Conservation (phyloP, 2,329 filamentous ascomycete genomes). For the Zarea fungicola region DNA sequence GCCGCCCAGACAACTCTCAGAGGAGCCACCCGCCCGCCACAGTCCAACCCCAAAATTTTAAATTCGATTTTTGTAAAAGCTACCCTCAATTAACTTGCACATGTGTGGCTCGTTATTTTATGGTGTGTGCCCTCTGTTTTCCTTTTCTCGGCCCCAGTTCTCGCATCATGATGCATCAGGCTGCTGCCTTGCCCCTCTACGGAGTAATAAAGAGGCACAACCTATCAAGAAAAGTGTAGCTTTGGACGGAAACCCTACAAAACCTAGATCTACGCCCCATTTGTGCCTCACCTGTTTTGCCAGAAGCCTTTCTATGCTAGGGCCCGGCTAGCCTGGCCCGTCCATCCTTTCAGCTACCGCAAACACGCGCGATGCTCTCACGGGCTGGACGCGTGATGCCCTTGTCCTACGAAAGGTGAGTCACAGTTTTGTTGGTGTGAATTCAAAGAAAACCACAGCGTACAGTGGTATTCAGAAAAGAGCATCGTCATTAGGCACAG, state of each 20-base stretch:
- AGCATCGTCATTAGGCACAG: too few species aligned
- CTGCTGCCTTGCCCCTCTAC: not conserved
- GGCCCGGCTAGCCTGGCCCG: not conserved
- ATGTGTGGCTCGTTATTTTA: not conserved
- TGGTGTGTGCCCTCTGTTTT: not conserved
- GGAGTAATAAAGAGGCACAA: too few species aligned
- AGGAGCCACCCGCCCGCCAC: not conserved
- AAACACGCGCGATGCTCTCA: conserved; percentile 8
- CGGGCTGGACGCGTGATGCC: conserved; percentile 9
- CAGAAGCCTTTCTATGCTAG: not conserved
- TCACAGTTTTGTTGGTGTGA: too few species aligned
- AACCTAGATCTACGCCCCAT: not conserved
- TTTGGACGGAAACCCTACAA: not conserved
- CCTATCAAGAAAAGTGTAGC: too few species aligned
- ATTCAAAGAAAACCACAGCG: not conserved
- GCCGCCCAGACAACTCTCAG: too few species aligned
- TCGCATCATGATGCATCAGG: too few species aligned
- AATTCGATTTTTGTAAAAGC: not conserved
- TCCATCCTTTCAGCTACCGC: not conserved
- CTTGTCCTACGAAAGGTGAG: conserved; percentile 5
- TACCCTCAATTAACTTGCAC: not conserved
- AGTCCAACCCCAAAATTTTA: not conserved
- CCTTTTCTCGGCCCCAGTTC: not conserved
- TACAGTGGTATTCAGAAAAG: too few species aligned
- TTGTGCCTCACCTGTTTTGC: not conserved